phyloP scores from a whole-genome alignment of 176 grass and related monocot genomes.

The Aegilops longissima region DNA sequence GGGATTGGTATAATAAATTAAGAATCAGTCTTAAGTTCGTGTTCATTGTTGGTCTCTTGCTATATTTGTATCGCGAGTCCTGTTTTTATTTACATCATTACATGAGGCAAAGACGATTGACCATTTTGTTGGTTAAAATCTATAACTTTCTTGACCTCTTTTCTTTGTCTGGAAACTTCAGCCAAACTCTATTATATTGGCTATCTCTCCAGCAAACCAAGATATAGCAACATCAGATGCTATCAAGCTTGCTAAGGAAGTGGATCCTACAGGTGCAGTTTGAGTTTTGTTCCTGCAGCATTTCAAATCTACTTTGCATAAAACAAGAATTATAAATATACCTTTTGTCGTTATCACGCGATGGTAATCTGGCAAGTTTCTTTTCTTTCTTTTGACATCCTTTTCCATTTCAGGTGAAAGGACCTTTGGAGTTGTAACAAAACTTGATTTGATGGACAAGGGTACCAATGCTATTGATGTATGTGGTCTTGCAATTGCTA shows the following conservation, averaged over 20 bases:
- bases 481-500: conserved; percentile 29
- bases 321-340: not conserved
- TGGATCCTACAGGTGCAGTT: conserved; percentile 83
- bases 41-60: not conserved
- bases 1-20: not conserved
- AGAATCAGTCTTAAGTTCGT: not conserved
- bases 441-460: conserved; percentile 99
- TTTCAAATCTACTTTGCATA: conserved; percentile 20
- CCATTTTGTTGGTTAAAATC: not conserved
- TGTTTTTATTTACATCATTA: conserved; percentile 5
- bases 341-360: not conserved
- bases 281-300: not conserved
- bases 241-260: conserved; percentile 95
- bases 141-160: not conserved
- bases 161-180: conserved; percentile 43
- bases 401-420: conserved; percentile 73
- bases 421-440: conserved; percentile 96
- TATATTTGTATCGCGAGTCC: not conserved
- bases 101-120: not conserved
- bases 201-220: conserved; percentile 99
- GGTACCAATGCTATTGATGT: conserved; percentile 99
- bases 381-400: conserved; percentile 9
- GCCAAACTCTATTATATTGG: conserved; percentile 94
- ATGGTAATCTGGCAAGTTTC: not conserved
- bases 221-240: conserved; percentile 99